phyloP scores from a whole-genome alignment of 768 basidiomycete genomes.

The Chiua virens region DNA sequence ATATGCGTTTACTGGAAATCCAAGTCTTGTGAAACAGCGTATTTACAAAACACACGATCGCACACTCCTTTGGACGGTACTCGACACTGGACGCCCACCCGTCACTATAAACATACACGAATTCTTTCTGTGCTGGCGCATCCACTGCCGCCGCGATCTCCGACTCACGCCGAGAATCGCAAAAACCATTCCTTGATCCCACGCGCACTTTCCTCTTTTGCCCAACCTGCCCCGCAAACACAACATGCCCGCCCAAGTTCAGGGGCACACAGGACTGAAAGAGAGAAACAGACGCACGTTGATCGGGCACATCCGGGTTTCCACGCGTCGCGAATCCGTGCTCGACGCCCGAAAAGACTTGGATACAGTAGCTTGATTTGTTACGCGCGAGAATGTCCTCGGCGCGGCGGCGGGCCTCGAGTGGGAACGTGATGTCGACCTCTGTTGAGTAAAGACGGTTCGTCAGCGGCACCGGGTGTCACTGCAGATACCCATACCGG shows the following conservation, averaged over 20 bases:
- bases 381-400: slow-evolving; percentile 52
- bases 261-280: no score
- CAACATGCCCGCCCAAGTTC: neutral
- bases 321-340: slow-evolving; percentile 26
- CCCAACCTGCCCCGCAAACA: slow-evolving; percentile 53
- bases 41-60: no score
- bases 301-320: slow-evolving; percentile 9
- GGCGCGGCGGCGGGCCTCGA: slow-evolving; percentile 48
- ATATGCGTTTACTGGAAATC: slow-evolving; percentile 28
- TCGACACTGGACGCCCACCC: no score
- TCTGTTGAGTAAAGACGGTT: slow-evolving; percentile 38
- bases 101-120: no score
- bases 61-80: no score
- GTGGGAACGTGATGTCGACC: slow-evolving; percentile 49
- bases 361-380: slow-evolving; percentile 52
- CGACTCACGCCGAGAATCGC: slow-evolving; percentile 33
- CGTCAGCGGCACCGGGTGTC: neutral
- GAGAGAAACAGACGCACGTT: slow-evolving; percentile 15
- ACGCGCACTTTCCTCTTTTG: slow-evolving; percentile 55
- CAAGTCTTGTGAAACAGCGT: neutral
- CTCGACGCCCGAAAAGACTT: slow-evolving; percentile 49
- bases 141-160: no score
- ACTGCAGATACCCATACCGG: slow-evolving; percentile 12
- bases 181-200: slow-evolving; percentile 49
- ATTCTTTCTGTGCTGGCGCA: no score